phyloP scores from a whole-genome alignment of 768 basidiomycete genomes.

The Pisolithus tinctorius region DNA sequence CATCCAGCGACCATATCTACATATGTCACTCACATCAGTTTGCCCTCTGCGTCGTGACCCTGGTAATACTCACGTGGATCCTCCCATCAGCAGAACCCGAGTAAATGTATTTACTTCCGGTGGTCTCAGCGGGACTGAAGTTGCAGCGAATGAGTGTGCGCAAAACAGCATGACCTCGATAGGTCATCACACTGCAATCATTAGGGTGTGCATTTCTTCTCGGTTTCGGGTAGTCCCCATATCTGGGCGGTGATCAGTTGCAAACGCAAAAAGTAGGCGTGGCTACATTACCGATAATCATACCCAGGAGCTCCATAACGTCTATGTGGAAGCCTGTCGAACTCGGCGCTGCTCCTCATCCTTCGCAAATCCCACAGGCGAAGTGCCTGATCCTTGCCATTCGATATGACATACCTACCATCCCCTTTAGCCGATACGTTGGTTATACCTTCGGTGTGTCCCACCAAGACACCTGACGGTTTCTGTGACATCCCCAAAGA shows the following conservation, averaged over 20 bases:
- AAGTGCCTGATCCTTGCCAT: conserved; percentile 92
- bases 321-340: conserved; percentile 43
- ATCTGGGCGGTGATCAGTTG: conserved; percentile 33
- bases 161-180: conserved; percentile 84
- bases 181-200: conserved; percentile 95
- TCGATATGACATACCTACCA: conserved; percentile 90
- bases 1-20: conserved; percentile 95
- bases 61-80: conserved; percentile 57
- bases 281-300: conserved; percentile 70
- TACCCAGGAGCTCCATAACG: conserved; percentile 55
- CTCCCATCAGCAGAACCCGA: conserved; percentile 84
- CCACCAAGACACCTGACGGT: conserved; percentile 89
- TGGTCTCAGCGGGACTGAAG: conserved; percentile 90
- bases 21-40: neutral
- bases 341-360: conserved; percentile 74
- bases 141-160: conserved; percentile 93
- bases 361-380: conserved; percentile 92
- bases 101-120: conserved; percentile 90
- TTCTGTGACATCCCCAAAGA: conserved; percentile 46
- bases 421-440: conserved; percentile 95
- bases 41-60: conserved; percentile 1
- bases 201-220: conserved; percentile 62
- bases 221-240: conserved; percentile 60
- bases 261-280: neutral
- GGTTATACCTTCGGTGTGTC: conserved; percentile 94